phyloP scores from a whole-genome alignment of 2,329 filamentous ascomycete genomes.

The Colletotrichum viniferum region DNA sequence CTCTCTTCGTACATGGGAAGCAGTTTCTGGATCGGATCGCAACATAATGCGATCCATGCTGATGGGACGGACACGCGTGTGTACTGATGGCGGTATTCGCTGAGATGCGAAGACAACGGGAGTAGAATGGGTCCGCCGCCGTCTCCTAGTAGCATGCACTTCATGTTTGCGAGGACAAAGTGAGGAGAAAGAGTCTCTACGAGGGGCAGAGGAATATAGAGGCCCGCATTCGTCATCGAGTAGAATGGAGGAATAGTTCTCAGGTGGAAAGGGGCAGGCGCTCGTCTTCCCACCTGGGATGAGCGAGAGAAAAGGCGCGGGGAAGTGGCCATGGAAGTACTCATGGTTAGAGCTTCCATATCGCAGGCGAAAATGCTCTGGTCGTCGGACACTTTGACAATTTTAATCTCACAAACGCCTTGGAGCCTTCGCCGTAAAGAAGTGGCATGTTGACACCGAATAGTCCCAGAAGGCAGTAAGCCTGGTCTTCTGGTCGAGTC shows the following conservation, averaged over 20 bases:
- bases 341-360: neutral
- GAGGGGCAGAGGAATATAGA: neutral
- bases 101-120: neutral
- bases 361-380: conserved; percentile 36
- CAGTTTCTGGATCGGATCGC: neutral
- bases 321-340: neutral
- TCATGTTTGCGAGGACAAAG: neutral
- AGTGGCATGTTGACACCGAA: conserved; percentile 40
- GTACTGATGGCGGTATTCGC: neutral
- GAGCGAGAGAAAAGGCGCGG: neutral
- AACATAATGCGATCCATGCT: neutral
- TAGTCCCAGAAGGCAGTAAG: conserved; percentile 39
- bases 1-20: neutral
- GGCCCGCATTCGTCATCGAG: neutral
- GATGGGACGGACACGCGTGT: neutral
- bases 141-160: neutral
- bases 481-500: conserved; percentile 32
- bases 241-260: neutral
- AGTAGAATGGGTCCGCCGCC: neutral
- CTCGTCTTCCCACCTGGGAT: neutral
- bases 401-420: conserved; percentile 36
- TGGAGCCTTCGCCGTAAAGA: conserved; percentile 38
- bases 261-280: neutral
- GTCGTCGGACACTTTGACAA: conserved; percentile 36
- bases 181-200: neutral